phyloP scores from a whole-genome alignment of 2,329 filamentous ascomycete species.

The Pestalotiopsis sp. region DNA sequence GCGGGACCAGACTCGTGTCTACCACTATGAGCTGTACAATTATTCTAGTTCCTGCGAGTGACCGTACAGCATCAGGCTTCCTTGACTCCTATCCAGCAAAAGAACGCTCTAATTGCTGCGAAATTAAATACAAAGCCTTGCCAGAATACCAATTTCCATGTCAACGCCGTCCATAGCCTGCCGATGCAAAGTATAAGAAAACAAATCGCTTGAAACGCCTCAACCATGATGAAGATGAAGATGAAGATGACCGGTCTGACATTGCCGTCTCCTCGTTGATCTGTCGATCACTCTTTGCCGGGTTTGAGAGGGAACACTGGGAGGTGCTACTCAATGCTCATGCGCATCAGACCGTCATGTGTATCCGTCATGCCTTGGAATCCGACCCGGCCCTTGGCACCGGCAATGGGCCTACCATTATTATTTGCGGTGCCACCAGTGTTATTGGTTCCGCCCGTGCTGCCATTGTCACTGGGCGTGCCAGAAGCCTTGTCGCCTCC shows the following conservation, averaged over 20 bases:
- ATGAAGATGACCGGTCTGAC: neutral
- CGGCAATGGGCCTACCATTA: slow-evolving; percentile 48
- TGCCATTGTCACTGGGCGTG: slow-evolving; percentile 54
- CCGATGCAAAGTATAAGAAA: neutral
- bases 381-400: slow-evolving; percentile 67
- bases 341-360: slow-evolving; percentile 93
- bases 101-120: no score
- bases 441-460: slow-evolving; percentile 34
- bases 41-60: neutral
- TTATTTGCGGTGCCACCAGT: slow-evolving; percentile 15
- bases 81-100: neutral
- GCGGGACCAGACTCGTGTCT: neutral
- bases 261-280: neutral
- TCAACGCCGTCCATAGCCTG: neutral
- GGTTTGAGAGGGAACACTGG: neutral
- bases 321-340: slow-evolving; percentile 80
- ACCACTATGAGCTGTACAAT: neutral
- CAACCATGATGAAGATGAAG: neutral
- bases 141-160: no score
- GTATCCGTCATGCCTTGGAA: slow-evolving; percentile 94
- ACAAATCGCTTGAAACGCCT: neutral
- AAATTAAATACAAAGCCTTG: no score
- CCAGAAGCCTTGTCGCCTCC: slow-evolving; percentile 53
- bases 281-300: neutral
- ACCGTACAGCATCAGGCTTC: neutral